Base-by-base conservation (phyloP, 179 eudicot species). In the Spergularia azorica region DNA sequence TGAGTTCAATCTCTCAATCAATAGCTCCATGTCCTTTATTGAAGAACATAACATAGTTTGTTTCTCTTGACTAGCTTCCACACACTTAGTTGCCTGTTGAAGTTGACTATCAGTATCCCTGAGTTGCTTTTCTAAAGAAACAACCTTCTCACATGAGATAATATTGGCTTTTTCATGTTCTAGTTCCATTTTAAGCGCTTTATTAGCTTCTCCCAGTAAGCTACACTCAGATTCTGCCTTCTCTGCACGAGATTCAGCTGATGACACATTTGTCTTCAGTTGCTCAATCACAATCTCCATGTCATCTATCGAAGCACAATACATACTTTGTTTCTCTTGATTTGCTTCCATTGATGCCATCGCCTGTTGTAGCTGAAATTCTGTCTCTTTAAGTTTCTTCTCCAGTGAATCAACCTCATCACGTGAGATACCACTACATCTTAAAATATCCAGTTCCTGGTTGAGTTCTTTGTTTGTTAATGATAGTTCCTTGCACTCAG, bases 21-120 rank as follows among this genome's bases (percentile, higher is more conserved):
- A 71, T 80, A 62, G 78, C 63, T 86, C 92, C 98, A 91, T 95
- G 74, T 95, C 97, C 74, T 76, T 76, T 73, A 95, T 85, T 6
- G 89, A 77, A 70, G 89, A 79, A 76, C 82, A 65, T 81, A 91
- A 67, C 95, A 91, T 82, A 73, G 38, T 83, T 80, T 88, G 88
- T 74, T 89, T 89, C 83, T 95, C 97, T 72, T 82, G 82, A 77
- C 88, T 91, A 71, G 98, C 99, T 63, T 95, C 99, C 73, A 82
- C 86, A 68, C 85, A 85, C 75, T 92, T 92, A 70, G 76, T 81
- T 43, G 95, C 95, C 67, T 89, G 90, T 80, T 89, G 90, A 51
- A 89, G 83, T 86, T 83, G 86, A 69, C 82, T 76, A 68, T 85
- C 85, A 61, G 89, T 79, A 66, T 93, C 97, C 70, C 69, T 73